Conservation (phyloP, 2,329 filamentous ascomycete genomes). For the Aspergillus eucalypticola region DNA sequence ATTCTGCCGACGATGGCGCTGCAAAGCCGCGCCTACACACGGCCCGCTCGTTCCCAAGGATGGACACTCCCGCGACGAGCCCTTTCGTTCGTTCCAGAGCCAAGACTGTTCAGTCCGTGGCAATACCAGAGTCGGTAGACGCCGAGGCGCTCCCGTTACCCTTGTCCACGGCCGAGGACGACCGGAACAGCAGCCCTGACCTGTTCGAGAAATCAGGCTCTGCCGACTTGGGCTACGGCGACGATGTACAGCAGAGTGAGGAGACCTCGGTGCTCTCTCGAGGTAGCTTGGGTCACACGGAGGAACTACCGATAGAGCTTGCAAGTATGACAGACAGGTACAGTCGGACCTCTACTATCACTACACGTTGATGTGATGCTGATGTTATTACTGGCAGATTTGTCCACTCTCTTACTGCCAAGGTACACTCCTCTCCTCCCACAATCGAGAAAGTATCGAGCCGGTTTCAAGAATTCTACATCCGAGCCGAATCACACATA, state of each 20-base stretch:
- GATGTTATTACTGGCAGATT: slow-evolving; percentile 61
- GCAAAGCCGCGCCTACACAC: slow-evolving; percentile 29
- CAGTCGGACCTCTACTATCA: slow-evolving; percentile 13
- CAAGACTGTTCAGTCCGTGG: slow-evolving; percentile 28
- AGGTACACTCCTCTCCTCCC: slow-evolving; percentile 80
- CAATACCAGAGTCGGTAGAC: slow-evolving; percentile 27
- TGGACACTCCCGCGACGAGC: slow-evolving; percentile 30
- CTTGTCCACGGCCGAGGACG: slow-evolving; percentile 24
- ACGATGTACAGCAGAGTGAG: slow-evolving; percentile 33
- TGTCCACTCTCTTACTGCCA: slow-evolving; percentile 83
- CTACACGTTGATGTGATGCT: not conserved
- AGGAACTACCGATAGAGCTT: slow-evolving; percentile 91
- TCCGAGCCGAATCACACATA: slow-evolving; percentile 76
- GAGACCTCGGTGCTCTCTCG: slow-evolving; percentile 38
- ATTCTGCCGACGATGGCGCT: slow-evolving; percentile 25
- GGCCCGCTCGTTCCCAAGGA: slow-evolving; percentile 35
- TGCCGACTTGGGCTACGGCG: slow-evolving; percentile 32
- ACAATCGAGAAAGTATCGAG: slow-evolving; percentile 77
- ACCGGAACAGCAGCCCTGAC: slow-evolving; percentile 34
- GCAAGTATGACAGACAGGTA: slow-evolving; percentile 86
- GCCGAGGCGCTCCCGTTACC: slow-evolving; percentile 27
- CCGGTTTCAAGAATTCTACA: slow-evolving; percentile 95
- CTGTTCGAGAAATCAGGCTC: slow-evolving; percentile 48
- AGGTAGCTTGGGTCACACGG: slow-evolving; percentile 66
- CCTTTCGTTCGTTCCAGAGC: slow-evolving; percentile 27